These are phyloP conservation scores for Sugiyamaella paludigena DNA, from an alignment of 1,139 yeast species.

Conservation along the genomic window DNA sequence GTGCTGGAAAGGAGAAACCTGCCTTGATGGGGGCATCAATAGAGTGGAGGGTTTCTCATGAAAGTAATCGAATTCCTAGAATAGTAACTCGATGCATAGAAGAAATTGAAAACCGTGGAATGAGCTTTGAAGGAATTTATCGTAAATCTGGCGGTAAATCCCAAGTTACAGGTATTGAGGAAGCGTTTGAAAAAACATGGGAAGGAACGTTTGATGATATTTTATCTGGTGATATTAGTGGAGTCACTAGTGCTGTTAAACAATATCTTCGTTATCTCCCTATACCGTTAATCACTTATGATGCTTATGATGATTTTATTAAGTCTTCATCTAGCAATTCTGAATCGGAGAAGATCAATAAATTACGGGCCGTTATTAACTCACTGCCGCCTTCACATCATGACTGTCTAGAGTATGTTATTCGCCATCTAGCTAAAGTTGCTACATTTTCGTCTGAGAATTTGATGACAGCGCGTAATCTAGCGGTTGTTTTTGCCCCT, in stretches of 20 bases:
- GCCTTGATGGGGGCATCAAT: conserved; percentile 30
- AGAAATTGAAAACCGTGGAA: conserved; percentile 74
- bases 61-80: conserved; percentile 62
- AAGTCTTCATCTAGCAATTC: conserved; percentile 39
- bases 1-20: conserved; percentile 3
- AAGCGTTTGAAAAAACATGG: conserved; percentile 40
- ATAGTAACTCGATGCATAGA: conserved; percentile 70
- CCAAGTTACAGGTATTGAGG: conserved; percentile 56
- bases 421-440: conserved; percentile 55
- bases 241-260: conserved; percentile 81
- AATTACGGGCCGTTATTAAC: conserved; percentile 39
- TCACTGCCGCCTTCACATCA: conserved; percentile 68
- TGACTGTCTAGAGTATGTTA: conserved; percentile 52
- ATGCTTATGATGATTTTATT: conserved; percentile 65
- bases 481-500: conserved; percentile 95
- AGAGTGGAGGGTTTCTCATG: conserved; percentile 46
- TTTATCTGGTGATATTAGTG: conserved; percentile 72
- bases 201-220: conserved; percentile 40
- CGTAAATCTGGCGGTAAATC: conserved; percentile 88
- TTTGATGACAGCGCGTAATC: conserved; percentile 73
- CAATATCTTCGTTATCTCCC: conserved; percentile 83
- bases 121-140: conserved; percentile 80
- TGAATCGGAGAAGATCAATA: conserved; percentile 31
- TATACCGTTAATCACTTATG: conserved; percentile 76
- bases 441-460: conserved; percentile 34